Percentiles rank a stretch among this genome's conserved stretches.
These are phyloP conservation scores for Globisporangium polare DNA, from an alignment of 352 stramenopile genomes.

Conservation along the genomic window DNA sequence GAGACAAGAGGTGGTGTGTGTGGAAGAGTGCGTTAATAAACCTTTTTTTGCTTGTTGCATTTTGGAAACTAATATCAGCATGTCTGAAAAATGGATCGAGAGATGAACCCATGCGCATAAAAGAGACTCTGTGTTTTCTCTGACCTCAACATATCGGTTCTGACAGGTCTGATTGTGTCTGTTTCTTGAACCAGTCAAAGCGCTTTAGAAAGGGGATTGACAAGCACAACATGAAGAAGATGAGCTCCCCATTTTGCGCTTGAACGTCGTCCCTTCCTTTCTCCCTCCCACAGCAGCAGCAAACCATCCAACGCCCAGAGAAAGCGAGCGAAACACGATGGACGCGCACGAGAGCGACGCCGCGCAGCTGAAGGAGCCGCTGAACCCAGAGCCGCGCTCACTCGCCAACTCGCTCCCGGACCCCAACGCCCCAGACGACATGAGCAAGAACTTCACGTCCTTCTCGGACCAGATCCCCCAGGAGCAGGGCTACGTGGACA, in stretches of 20 bases:
- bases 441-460: conserved; percentile 18
- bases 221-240: not conserved
- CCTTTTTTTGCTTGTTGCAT: conserved; percentile 1
- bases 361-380: conserved; percentile 14
- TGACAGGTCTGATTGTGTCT: not conserved
- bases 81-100: not conserved
- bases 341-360: conserved; percentile 5
- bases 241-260: not conserved
- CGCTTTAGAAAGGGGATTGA: not conserved
- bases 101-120: conserved; percentile 8
- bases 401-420: conserved; percentile 4
- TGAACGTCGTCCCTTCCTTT: conserved; percentile 7
- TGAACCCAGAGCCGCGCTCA: conserved; percentile 18
- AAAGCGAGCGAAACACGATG: not conserved
- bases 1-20: not conserved
- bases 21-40: not conserved
- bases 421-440: conserved; percentile 9
- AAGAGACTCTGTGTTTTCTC: not conserved
- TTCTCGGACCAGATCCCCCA: conserved; percentile 20
- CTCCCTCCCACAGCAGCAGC: not conserved
- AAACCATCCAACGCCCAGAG: not conserved
- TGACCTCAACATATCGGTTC: not conserved
- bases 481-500: conserved; percentile 15
- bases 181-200: not conserved
- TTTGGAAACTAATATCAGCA: not conserved